phyloP scores from a whole-genome alignment of 2,329 filamentous ascomycete species.

The Aureobasidium mangrovei region DNA sequence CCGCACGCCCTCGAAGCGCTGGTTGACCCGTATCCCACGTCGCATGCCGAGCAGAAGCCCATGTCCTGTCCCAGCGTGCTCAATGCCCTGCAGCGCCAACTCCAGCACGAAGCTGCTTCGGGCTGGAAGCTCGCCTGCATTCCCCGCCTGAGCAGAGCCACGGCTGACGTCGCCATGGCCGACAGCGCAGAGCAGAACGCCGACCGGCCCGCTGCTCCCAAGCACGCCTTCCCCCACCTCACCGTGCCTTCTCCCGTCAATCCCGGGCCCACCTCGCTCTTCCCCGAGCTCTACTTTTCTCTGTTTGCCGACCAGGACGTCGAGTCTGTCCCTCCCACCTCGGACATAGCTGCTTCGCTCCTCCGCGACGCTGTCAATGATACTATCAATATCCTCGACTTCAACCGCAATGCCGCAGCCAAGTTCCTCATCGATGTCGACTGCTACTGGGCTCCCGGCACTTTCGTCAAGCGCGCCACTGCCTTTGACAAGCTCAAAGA shows the following conservation, averaged over 20 bases:
- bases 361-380: slow-evolving; percentile 80
- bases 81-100: slow-evolving; percentile 73
- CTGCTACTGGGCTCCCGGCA: slow-evolving; percentile 82
- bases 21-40: slow-evolving; percentile 67
- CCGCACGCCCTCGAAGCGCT: slow-evolving; percentile 75
- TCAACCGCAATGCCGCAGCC: slow-evolving; percentile 79
- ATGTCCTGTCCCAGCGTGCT: slow-evolving; percentile 63
- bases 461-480: slow-evolving; percentile 88
- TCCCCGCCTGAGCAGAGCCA: slow-evolving; percentile 44
- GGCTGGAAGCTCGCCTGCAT: slow-evolving; percentile 66
- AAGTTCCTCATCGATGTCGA: slow-evolving; percentile 90
- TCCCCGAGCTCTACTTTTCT: slow-evolving; percentile 89
- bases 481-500: slow-evolving; percentile 81
- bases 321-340: slow-evolving; percentile 68
- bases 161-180: slow-evolving; percentile 6
- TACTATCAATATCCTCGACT: slow-evolving; percentile 88
- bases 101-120: slow-evolving; percentile 64
- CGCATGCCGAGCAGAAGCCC: slow-evolving; percentile 51
- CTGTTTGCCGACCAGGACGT: slow-evolving; percentile 82
- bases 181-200: slow-evolving; percentile 51
- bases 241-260: slow-evolving; percentile 66
- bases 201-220: slow-evolving; percentile 39
- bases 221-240: slow-evolving; percentile 71
- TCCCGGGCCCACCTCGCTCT: slow-evolving; percentile 65
- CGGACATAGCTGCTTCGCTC: slow-evolving; percentile 69